Conservation (phyloP, 1,284 basidiomycete species). For the Ceratobasidium sp. region DNA sequence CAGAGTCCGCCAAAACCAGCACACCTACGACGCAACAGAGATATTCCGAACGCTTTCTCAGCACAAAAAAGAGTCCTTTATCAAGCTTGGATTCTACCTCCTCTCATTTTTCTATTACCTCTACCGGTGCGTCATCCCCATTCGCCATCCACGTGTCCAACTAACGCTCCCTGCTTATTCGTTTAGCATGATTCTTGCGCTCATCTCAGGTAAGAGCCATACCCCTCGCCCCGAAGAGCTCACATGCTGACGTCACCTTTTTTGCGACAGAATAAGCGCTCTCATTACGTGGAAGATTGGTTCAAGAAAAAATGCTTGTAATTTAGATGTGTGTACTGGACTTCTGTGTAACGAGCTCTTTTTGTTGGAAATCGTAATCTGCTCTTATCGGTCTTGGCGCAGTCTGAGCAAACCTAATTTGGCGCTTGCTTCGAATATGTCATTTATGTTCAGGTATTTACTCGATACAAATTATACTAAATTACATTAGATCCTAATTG, state of each 20-base stretch:
- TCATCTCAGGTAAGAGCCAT: constrained; percentile 67
- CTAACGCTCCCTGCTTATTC: constrained; percentile 23
- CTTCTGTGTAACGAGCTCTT: constrained; percentile 30
- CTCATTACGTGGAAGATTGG: constrained; percentile 2
- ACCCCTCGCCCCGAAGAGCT: constrained; percentile 16
- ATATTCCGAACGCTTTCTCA: constrained; percentile 94
- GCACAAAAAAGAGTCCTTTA: constrained; percentile 97
- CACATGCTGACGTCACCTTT: constrained; percentile 34
- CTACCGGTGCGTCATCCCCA: constrained; percentile 72
- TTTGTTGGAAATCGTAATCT: background rate
- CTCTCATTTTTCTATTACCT: constrained; percentile 97
- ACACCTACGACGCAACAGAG: constrained; percentile 99
- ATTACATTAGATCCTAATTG: background rate
- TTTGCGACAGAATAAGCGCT: constrained; percentile 35
- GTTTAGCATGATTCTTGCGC: constrained; percentile 82
- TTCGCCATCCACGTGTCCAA: constrained; percentile 1
- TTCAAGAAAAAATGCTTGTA: background rate
- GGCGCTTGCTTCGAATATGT: background rate
- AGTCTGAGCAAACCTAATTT: background rate
- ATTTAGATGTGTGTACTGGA: constrained; percentile 29
- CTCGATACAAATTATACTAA: background rate
- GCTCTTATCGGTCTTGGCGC: background rate
- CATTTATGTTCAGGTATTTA: background rate
- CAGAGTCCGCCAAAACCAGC: constrained; percentile 92
- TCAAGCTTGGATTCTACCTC: constrained; percentile 95